These are phyloP conservation scores for Chlorella variabilis DNA, from an alignment of 163 green algal species.

Conservation along the genomic window DNA sequence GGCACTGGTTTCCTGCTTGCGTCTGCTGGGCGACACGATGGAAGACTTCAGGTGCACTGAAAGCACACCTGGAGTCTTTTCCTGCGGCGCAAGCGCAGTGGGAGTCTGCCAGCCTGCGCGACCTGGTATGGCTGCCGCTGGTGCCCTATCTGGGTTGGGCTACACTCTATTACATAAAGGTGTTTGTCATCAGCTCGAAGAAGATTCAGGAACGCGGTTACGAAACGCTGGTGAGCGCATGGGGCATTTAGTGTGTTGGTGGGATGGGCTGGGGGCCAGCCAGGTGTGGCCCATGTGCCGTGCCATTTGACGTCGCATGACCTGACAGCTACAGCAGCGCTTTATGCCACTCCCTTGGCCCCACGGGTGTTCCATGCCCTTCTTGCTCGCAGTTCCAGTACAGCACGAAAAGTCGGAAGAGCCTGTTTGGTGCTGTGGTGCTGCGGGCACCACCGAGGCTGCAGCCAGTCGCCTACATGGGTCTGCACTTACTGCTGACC, in stretches of 20 bases:
- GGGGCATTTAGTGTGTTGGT: too few relatives aligned
- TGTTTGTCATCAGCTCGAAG: constrained; percentile 61
- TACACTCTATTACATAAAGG: constrained; percentile 79
- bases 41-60: constrained; percentile 36
- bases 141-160: constrained; percentile 55
- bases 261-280: too few relatives aligned
- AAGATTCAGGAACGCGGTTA: constrained; percentile 65
- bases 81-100: constrained; percentile 36
- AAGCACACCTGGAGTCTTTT: neutral
- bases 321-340: too few relatives aligned
- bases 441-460: constrained; percentile 26
- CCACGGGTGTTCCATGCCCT: too few relatives aligned
- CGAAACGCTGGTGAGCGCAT: too few relatives aligned
- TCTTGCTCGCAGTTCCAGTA: too few relatives aligned
- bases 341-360: too few relatives aligned
- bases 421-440: constrained; percentile 47
- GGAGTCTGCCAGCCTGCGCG: constrained; percentile 39
- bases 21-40: constrained; percentile 60
- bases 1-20: constrained; percentile 64
- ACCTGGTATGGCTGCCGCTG: constrained; percentile 51
- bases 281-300: too few relatives aligned
- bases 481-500: constrained; percentile 42
- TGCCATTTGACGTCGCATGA: too few relatives aligned
- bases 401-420: neutral
- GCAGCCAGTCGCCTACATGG: constrained; percentile 63